phyloP scores from a whole-genome alignment of 192 early-diverging fungal genomes.

The Obelidium mucronatum region DNA sequence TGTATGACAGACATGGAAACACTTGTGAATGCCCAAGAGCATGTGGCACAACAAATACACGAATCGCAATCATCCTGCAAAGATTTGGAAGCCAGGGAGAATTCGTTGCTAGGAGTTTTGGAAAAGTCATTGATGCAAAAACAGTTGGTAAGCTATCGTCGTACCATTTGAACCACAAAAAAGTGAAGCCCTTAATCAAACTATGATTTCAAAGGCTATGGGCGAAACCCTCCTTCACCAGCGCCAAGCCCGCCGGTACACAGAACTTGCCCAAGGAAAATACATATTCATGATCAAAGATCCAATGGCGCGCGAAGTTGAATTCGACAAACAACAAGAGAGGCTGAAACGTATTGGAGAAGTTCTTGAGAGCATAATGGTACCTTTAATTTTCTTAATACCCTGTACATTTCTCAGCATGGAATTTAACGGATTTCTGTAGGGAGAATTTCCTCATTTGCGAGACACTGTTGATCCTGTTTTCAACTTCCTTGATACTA shows the following conservation, averaged over 20 bases:
- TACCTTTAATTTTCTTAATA: not conserved
- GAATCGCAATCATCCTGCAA: slow-evolving; percentile 37
- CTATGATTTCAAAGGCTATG: slow-evolving; percentile 23
- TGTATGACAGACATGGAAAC: slow-evolving; percentile 45
- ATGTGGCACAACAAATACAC: slow-evolving; percentile 42
- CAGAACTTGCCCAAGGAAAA: slow-evolving; percentile 53
- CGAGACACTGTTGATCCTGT: slow-evolving; percentile 28
- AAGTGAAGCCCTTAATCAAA: slow-evolving; percentile 20
- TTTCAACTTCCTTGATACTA: slow-evolving; percentile 21
- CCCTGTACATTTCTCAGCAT: not conserved
- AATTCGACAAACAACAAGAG: slow-evolving; percentile 42
- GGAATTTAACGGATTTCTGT: not conserved
- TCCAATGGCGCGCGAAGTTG: slow-evolving; percentile 37
- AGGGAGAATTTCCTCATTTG: slow-evolving; percentile 32
- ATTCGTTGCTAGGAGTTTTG: slow-evolving; percentile 21
- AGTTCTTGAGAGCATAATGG: slow-evolving; percentile 46
- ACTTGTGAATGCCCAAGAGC: slow-evolving; percentile 43
- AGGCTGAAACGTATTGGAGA: slow-evolving; percentile 47
- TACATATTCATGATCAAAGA: slow-evolving; percentile 53
- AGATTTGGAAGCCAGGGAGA: slow-evolving; percentile 39
- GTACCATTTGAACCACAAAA: not conserved
- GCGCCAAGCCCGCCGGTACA: slow-evolving; percentile 54
- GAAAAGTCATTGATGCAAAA: slow-evolving; percentile 33
- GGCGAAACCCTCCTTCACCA: slow-evolving; percentile 55
- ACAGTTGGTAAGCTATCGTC: slow-evolving; percentile 23